Evolutionary conservation across 2,329 filamentous ascomycete genomes (phyloP).

Genomic region (Cercospora sp.): DNA sequence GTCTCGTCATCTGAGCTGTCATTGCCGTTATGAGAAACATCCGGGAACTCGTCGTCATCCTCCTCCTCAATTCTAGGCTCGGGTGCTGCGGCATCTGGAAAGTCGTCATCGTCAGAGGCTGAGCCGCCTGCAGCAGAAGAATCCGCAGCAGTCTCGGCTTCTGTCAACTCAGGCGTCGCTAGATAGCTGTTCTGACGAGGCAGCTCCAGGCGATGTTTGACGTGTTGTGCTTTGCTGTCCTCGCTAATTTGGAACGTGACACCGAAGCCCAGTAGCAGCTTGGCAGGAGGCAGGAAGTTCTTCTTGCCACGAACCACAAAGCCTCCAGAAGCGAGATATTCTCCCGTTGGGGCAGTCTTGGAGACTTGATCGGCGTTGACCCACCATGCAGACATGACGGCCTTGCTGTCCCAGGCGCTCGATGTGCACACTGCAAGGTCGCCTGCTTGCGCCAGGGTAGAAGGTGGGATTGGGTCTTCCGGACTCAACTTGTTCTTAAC

Average conservation of each 20-base stretch:
- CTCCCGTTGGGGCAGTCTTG: conserved; percentile 76
- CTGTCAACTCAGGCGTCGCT: conserved; percentile 33
- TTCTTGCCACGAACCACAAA: conserved; percentile 85
- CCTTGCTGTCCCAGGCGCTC: conserved; percentile 93
- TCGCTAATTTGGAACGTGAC: conserved; percentile 87
- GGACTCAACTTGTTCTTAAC: conserved; percentile 82
- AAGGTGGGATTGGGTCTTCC: conserved; percentile 85
- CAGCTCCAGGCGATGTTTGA: conserved; percentile 66
- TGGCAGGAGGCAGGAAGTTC: conserved; percentile 85
- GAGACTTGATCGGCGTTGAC: conserved; percentile 86
- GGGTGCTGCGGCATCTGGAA: conserved; percentile 25
- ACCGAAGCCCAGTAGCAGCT: conserved; percentile 82
- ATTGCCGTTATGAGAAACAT: conserved; percentile 32
- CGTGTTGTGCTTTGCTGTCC: conserved; percentile 77
- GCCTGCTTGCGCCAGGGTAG: conserved; percentile 87
- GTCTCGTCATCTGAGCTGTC: conserved; percentile 31
- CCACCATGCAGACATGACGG: conserved; percentile 95
- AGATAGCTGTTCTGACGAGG: conserved; percentile 27
- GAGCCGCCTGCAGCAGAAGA: conserved; percentile 23
- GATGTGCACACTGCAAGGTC: conserved; percentile 81
- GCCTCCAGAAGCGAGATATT: conserved; percentile 73
- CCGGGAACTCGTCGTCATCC: conserved; percentile 44
- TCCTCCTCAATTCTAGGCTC: conserved; percentile 32
- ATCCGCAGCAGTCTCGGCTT: conserved; percentile 37
- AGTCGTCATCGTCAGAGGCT: conserved; percentile 41